Evolutionary conservation across 257 asterid species (phyloP), one percentile per base, ranked within the genome.

Genomic region (Penstemon newberryi): DNA sequence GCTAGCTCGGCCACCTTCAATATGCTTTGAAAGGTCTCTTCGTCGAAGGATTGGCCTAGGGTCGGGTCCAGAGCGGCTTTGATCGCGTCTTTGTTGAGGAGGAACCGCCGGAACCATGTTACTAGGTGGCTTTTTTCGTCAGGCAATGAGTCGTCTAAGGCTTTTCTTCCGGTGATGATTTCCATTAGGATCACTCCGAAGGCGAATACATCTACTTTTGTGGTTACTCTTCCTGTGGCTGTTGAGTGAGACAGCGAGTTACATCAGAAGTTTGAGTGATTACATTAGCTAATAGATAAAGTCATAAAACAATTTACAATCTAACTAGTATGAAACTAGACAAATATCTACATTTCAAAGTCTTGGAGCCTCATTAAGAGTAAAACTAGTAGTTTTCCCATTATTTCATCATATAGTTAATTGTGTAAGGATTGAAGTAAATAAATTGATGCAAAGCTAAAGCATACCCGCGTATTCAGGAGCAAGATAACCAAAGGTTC

Each of bases 401-500:
- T 25, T 25, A 25, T 25, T 25, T 25, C 33, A 25, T 25, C 33
- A 25, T 25, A 25, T 25, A 25, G 33, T 25, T 25, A 15, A 15
- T 15, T 25, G 33, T 25, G 33, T 2, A 25, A 25, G 33, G 2
- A 25, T 25, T 25, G 33, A 25, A 2, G 33, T 25, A 11, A 8
- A 4, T 7, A 4, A 63, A 9, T 13, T 4, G 25, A 53, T 8
- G 15, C 56, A 25, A 55, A 25, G 63, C 41, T 3, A 33, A 61
- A 57, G 47, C 76, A 53, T 86, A 93, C 97, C 88, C 1, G 95
- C 96, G 39, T 94, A 94, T 64, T 94, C 99, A 0, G 99, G 99
- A 51, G 99, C 97, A 74, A 93, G 95, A 79, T 90, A 93, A 12
- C 99, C 99, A 12, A 93, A 93, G 1, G 99, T 94, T 72, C 99